A percentile compares a stretch with the other conserved stretches of the same genome.
These are phyloP conservation scores for Sarocladiaceae sp. DNA, from an alignment of 2,329 filamentous ascomycete genomes.

Conservation along the genomic window DNA sequence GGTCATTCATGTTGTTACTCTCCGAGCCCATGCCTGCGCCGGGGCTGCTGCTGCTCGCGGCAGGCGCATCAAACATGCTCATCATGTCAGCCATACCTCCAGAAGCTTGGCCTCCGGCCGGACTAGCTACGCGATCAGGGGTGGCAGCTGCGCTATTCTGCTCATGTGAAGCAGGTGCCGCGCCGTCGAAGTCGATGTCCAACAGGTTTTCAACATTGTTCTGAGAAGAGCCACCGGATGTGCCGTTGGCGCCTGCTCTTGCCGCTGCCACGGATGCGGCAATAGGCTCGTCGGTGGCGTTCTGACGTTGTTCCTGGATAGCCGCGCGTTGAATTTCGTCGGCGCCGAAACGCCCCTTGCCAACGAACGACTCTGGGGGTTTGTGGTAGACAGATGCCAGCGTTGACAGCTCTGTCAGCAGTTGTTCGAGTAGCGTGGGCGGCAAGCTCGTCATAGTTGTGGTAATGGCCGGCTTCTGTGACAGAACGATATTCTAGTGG, in stretches of 20 bases:
- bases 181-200: slow-evolving; percentile 94
- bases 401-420: slow-evolving; percentile 89
- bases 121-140: slow-evolving; percentile 65
- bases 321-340: slow-evolving; percentile 93
- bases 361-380: slow-evolving; percentile 95
- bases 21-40: slow-evolving; percentile 23
- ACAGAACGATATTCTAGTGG: slow-evolving; percentile 74
- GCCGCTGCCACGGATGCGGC: slow-evolving; percentile 76
- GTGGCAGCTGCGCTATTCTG: slow-evolving; percentile 51
- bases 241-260: slow-evolving; percentile 60
- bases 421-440: slow-evolving; percentile 75
- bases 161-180: slow-evolving; percentile 82
- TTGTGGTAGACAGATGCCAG: slow-evolving; percentile 98
- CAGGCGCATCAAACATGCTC: slow-evolving; percentile 65
- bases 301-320: slow-evolving; percentile 92
- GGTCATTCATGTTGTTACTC: slow-evolving; percentile 70
- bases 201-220: slow-evolving; percentile 90
- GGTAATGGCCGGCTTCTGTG: slow-evolving; percentile 89
- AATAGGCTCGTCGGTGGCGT: slow-evolving; percentile 89
- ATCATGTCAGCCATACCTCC: slow-evolving; percentile 60
- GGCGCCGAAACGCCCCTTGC: slow-evolving; percentile 88
- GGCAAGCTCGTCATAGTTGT: slow-evolving; percentile 92
- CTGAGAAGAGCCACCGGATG: slow-evolving; percentile 49
- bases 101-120: slow-evolving; percentile 36
- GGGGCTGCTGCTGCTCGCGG: slow-evolving; percentile 39